Base-by-base conservation (phyloP, 164 flowering plant genomes). In the Annona squamosa region DNA sequence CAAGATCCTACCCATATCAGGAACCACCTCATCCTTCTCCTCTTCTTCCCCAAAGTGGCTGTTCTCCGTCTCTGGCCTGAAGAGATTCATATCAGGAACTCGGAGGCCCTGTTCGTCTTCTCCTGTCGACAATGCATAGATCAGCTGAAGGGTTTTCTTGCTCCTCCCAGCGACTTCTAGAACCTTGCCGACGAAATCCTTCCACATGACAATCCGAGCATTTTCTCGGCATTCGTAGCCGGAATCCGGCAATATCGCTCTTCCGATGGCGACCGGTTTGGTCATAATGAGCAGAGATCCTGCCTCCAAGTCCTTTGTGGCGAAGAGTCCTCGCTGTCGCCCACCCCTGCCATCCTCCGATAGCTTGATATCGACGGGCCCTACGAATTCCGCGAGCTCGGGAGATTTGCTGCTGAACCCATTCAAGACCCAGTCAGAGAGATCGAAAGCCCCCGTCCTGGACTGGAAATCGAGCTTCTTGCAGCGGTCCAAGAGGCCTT, bases 181-280 rank as follows among this genome's bases (percentile, higher is more conserved):
- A 61, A 95, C 85, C 76, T 85, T 83, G 7, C 84, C 87, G 1
- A 91, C 73, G 63, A 95, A 89, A 73, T 87, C 91, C 88, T 87
- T 95, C 99, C 99, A 95, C 90, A 95, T 87, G 6, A 87, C 93
- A 78, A 93, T 72, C 70, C 86, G 88, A 2, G 81, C 88, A 69
- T 79, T 79, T 42, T 88, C 87, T 1, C 81, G 76, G 3, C 80
- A 79, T 75, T 85, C 91, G 64, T 84, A 78, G 19, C 70, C 75
- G 0, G 72, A 26, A 42, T 81, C 78, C 0, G 88, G 84, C 78
- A 91, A 74, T 45, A 95, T 90, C 6, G 89, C 90, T 72, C 99
- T 85, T 69, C 88, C 94, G 3, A 79, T 79, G 0, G 97, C 97
- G 62, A 93, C 80, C 7, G 97, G 91, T 78, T 87, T 86, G 4